Conservation (phyloP, 1,284 basidiomycete species). For the Ustilago hordei region DNA sequence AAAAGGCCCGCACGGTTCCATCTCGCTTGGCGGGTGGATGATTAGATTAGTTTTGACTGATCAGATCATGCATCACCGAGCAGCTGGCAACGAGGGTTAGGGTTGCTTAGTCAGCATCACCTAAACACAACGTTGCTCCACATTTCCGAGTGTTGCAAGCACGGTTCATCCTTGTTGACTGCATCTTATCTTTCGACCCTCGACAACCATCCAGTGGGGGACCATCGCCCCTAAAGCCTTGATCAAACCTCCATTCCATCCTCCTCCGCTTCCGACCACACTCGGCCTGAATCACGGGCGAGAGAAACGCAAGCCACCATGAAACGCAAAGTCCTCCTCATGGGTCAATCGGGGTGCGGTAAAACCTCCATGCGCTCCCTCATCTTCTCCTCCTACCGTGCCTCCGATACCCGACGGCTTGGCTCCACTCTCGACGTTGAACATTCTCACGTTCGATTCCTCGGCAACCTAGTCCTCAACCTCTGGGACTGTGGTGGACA, state of each 20-base stretch:
- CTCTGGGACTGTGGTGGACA: slow-evolving; percentile 99
- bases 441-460: slow-evolving; percentile 94
- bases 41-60: slow-evolving; percentile 11
- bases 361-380: slow-evolving; percentile 98
- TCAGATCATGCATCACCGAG: background rate
- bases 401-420: slow-evolving; percentile 87
- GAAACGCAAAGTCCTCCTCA: slow-evolving; percentile 64
- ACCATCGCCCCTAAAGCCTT: too few species aligned
- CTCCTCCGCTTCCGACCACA: too few species aligned
- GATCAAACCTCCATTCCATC: too few species aligned
- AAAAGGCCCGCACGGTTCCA: background rate
- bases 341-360: slow-evolving; percentile 72
- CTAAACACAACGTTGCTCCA: too few species aligned
- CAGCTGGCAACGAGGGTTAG: background rate
- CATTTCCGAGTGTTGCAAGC: too few species aligned
- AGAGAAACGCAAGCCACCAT: slow-evolving; percentile 2
- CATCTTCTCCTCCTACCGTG: slow-evolving; percentile 96
- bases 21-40: background rate
- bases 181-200: too few species aligned
- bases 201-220: too few species aligned
- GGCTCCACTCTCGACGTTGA: slow-evolving; percentile 98
- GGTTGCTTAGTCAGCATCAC: too few species aligned
- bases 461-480: slow-evolving; percentile 91
- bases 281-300: background rate
- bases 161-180: too few species aligned